Evolutionary conservation across 2,329 filamentous ascomycete genomes (phyloP).

Genomic region (Colletotrichum trifolii): DNA sequence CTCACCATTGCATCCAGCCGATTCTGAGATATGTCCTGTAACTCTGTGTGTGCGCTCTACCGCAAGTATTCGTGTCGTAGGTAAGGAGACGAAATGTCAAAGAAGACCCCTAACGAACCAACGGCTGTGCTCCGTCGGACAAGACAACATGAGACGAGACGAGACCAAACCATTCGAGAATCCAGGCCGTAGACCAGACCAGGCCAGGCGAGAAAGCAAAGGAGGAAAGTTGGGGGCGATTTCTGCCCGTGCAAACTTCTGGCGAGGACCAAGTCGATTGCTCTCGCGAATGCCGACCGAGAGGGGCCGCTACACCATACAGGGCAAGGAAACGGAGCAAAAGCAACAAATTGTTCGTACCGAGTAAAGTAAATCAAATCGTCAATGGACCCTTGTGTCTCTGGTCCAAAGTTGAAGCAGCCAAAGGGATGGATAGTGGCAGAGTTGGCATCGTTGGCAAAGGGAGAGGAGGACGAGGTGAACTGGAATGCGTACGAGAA

Average conservation of each 20-base stretch:
- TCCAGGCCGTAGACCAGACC: neutral
- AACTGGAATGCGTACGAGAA: conserved; percentile 24
- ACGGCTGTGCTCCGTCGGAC: too few relatives aligned
- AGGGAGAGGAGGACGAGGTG: conserved; percentile 2
- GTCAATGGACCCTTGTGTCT: too few relatives aligned
- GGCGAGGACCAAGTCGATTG: neutral
- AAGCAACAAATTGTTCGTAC: too few relatives aligned
- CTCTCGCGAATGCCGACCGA: conserved; percentile 14
- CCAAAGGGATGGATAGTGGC: neutral
- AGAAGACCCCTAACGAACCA: neutral
- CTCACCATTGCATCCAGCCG: conserved; percentile 2
- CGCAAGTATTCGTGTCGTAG: too few relatives aligned
- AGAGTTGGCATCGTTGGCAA: neutral
- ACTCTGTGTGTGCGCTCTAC: too few relatives aligned
- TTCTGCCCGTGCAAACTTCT: conserved; percentile 14
- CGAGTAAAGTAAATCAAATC: too few relatives aligned
- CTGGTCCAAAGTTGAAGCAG: too few relatives aligned
- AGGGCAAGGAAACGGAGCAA: too few relatives aligned
- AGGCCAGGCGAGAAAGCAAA: neutral
- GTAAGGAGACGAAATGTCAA: neutral
- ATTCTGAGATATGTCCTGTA: too few relatives aligned
- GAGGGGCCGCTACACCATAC: conserved; percentile 1
- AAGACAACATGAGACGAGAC: too few relatives aligned
- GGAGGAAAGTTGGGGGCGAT: conserved; percentile 25
- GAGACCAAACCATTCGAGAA: neutral